These are phyloP conservation scores for Ustilago cynodontis DNA, from an alignment of 1,284 basidiomycete species.

Conservation along the genomic window DNA sequence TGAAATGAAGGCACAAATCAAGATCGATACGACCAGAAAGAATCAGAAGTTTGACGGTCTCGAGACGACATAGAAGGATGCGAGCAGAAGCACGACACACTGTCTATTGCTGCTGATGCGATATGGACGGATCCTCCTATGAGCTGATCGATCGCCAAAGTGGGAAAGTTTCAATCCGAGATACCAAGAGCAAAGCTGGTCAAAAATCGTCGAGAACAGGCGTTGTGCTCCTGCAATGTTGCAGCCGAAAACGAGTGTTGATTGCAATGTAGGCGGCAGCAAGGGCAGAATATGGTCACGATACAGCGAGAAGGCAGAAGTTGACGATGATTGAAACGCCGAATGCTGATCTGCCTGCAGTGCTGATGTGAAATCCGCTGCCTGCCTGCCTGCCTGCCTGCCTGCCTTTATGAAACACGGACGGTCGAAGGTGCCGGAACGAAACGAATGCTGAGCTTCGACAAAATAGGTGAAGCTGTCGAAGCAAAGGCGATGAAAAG, in stretches of 20 bases:
- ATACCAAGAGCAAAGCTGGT: background rate
- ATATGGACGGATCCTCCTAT: conserved; percentile 19
- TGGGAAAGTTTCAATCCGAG: background rate
- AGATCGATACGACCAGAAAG: conserved; percentile 18
- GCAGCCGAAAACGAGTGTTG: background rate
- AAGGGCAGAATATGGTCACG: conserved; percentile 10
- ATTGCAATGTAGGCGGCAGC: conserved; percentile 6
- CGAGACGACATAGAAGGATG: conserved; percentile 25
- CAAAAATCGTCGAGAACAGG: background rate
- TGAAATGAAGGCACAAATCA: conserved; percentile 17
- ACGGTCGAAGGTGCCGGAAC: conserved; percentile 12
- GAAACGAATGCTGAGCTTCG: conserved; percentile 10
- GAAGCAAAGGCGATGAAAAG: conserved; percentile 5
- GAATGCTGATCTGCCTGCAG: conserved; percentile 8
- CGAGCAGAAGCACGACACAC: conserved; percentile 9
- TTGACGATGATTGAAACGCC: conserved; percentile 9
- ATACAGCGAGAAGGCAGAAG: background rate
- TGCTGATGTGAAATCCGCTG: conserved; percentile 13
- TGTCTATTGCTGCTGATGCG: background rate
- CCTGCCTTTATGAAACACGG: conserved; percentile 14
- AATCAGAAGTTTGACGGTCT: conserved; percentile 10
- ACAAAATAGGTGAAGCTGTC: conserved; percentile 10
- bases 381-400: conserved; percentile 11
- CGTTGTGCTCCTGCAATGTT: conserved; percentile 6
- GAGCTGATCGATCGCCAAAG: conserved; percentile 1